Conservation (phyloP, 2,329 filamentous ascomycete species). For the Gaeumannomyces sp. region DNA sequence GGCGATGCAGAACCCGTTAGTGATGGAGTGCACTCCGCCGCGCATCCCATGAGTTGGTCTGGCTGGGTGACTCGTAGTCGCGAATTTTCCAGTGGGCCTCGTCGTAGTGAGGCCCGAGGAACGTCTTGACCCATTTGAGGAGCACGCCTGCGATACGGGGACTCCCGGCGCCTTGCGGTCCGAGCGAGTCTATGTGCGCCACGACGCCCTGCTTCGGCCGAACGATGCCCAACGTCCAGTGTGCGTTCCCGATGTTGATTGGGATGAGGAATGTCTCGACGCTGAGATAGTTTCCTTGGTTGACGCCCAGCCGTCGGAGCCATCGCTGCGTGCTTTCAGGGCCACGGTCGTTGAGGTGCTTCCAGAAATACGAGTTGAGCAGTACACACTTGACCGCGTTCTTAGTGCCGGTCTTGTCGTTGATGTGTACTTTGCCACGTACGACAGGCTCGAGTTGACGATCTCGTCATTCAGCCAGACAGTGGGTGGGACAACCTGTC, state of each 20-base stretch:
- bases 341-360: slow-evolving; percentile 42
- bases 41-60: slow-evolving; percentile 66
- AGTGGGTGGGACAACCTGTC: slow-evolving; percentile 48
- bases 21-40: slow-evolving; percentile 71
- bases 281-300: slow-evolving; percentile 55
- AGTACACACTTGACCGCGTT: slow-evolving; percentile 55
- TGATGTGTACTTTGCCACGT: slow-evolving; percentile 53
- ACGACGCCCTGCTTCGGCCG: slow-evolving; percentile 54
- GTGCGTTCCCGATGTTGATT: slow-evolving; percentile 49
- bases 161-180: slow-evolving; percentile 30
- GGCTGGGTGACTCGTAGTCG: slow-evolving; percentile 43
- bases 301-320: slow-evolving; percentile 50
- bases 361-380: slow-evolving; percentile 62
- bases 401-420: slow-evolving; percentile 47
- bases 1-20: slow-evolving; percentile 61
- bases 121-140: slow-evolving; percentile 49
- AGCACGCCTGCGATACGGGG: slow-evolving; percentile 34
- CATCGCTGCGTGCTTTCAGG: slow-evolving; percentile 44
- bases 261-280: slow-evolving; percentile 65
- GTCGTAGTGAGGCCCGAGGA: slow-evolving; percentile 50
- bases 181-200: slow-evolving; percentile 65
- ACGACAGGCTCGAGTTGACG: slow-evolving; percentile 59
- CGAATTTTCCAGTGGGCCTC: slow-evolving; percentile 53
- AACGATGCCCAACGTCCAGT: slow-evolving; percentile 70
- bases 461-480: slow-evolving; percentile 74